Conservation (phyloP, 768 basidiomycete species). For the Leccinum rimulosum region DNA sequence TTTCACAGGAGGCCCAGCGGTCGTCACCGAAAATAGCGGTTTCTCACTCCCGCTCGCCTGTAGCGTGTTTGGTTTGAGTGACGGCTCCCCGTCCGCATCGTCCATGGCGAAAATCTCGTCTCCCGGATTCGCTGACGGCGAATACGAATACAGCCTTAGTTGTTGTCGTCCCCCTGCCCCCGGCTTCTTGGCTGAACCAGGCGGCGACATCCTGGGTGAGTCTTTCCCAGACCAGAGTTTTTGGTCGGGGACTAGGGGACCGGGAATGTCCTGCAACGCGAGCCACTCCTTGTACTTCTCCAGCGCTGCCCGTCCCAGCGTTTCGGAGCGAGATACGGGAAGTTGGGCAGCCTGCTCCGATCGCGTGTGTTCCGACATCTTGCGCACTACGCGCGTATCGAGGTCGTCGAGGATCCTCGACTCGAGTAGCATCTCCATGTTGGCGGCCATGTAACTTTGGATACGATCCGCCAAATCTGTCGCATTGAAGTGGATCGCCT, state of each 20-base stretch:
- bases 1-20: conserved; percentile 8
- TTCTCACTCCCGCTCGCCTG: conserved; percentile 10
- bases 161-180: background rate
- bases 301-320: conserved; percentile 53
- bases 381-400: conserved; percentile 57
- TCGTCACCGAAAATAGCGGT: background rate
- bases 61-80: conserved; percentile 21
- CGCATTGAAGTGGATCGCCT: conserved; percentile 79
- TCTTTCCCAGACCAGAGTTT: conserved; percentile 24
- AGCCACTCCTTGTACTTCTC: conserved; percentile 71
- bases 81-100: conserved; percentile 48
- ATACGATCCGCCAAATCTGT: conserved; percentile 63
- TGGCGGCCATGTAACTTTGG: conserved; percentile 76
- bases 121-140: conserved; percentile 31
- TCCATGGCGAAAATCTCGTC: conserved; percentile 88
- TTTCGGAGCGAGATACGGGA: conserved; percentile 59
- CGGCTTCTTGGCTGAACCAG: conserved; percentile 19
- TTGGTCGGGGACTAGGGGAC: conserved; percentile 42
- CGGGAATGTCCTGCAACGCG: conserved; percentile 62
- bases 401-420: conserved; percentile 76
- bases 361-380: conserved; percentile 59
- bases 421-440: conserved; percentile 87
- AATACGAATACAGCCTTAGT: conserved; percentile 4
- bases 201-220: conserved; percentile 33
- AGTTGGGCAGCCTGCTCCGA: conserved; percentile 62